Evolutionary conservation across 371 early-diverging fungal species (phyloP), one percentile per base, ranked within the genome.

Genomic region (Mortierella polycephala): DNA sequence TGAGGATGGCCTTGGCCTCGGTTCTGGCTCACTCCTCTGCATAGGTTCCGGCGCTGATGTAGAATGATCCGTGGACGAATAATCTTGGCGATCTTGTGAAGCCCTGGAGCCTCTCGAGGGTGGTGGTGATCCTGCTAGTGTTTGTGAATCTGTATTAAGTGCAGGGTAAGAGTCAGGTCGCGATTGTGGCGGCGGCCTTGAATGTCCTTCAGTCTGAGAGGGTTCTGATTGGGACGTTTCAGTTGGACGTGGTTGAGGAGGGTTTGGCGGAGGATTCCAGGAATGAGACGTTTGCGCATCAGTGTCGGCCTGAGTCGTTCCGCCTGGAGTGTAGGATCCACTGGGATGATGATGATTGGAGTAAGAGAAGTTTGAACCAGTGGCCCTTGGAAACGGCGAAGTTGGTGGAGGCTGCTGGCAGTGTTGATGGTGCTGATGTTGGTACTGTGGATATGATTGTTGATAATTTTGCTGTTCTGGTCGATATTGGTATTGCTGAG

Each of bases 41-140:
- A n/a, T 6, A 2, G 49, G 16, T 5, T 39, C 13, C 10, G 59
- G 18, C 9, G 12, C 40, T 14, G 68, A 13, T 16, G 45, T 40
- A 40, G 57, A 60, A 0, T 16, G 40, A 41, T 44, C 30, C 30
- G 30, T 53, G 39, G 42, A 2, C 12, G 46, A 39, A 30, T 66
- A 66, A 6, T 65, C 75, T 18, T 75, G 64, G 30, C 62, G 66
- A 21, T 69, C 69, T 8, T 75, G 66, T 30, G 75, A 66, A 13
- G 70, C 53, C 7, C 74, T 39, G 13, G 58, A 44, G 39, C n/a
- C n/a, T 21, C 53, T 50, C 3, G 52, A 7, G 53, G 62, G 51
- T 14, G 60, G n/a, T 60, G 60, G 64, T 3, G 57, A 55, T 5
- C 20, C 46, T 8, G 44, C 30, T 21, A n/a, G 44, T 40, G 51